Conservation (phyloP, 805 yeast genomes). For the Metahyphopichia silvanorum region DNA sequence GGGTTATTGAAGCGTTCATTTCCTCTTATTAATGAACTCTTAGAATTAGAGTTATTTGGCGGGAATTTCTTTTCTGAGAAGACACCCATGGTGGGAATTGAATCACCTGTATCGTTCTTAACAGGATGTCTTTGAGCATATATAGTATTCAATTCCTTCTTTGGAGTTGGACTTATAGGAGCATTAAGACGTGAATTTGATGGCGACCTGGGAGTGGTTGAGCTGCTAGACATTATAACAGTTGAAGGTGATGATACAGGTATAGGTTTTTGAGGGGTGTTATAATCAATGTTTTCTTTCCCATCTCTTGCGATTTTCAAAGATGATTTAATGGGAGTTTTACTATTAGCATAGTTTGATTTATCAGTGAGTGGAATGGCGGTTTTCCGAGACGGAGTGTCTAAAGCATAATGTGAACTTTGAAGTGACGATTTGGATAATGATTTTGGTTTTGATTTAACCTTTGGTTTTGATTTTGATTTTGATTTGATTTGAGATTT, state of each 20-base stretch:
- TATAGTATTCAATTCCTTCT: constrained; percentile 14
- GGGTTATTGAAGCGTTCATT: not conserved
- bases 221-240: constrained; percentile 34
- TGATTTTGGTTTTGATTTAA: constrained; percentile 3
- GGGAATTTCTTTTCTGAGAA: constrained; percentile 24
- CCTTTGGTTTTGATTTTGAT: constrained; percentile 1
- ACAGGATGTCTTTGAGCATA: not conserved
- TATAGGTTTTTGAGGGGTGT: constrained; percentile 33
- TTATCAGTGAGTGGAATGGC: constrained; percentile 23
- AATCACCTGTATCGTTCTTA: constrained; percentile 8
- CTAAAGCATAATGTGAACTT: constrained; percentile 12
- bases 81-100: constrained; percentile 36
- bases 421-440: constrained; percentile 2
- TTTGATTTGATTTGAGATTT: constrained; percentile 2
- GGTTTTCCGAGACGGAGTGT: constrained; percentile 32
- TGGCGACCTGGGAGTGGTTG: constrained; percentile 10
- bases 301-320: constrained; percentile 3
- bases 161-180: constrained; percentile 41
- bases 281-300: constrained; percentile 13
- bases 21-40: not conserved
- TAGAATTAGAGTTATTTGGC: not conserved
- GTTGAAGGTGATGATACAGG: constrained; percentile 41
- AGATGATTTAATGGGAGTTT: constrained; percentile 5
- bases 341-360: constrained; percentile 2
- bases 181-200: constrained; percentile 3